Evolutionary conservation across 1,284 basidiomycete genomes (phyloP).

Genomic region (Cerioporus squamosus): DNA sequence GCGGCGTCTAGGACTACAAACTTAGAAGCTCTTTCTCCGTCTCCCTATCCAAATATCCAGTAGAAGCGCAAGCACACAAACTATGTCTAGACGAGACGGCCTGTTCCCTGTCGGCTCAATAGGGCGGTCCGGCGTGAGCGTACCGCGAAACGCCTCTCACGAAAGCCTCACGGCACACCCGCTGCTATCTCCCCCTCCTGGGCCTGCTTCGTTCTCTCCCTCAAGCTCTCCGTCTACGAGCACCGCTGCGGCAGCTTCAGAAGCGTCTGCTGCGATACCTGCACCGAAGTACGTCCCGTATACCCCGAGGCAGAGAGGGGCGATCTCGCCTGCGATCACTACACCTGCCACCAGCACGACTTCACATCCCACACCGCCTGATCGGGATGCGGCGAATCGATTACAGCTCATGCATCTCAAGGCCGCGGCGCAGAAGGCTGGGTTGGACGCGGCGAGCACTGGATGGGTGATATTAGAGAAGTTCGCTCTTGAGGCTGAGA

Average conservation of each 20-base stretch:
- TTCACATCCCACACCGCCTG: constrained; percentile 38
- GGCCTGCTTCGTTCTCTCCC: constrained; percentile 27
- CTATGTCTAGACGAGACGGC: constrained; percentile 34
- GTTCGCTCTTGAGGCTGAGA: constrained; percentile 68
- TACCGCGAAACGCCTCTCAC: constrained; percentile 53
- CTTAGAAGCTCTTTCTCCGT: neutral
- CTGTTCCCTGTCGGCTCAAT: constrained; percentile 58
- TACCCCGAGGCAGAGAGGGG: constrained; percentile 57
- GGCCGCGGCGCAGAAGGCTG: constrained; percentile 77
- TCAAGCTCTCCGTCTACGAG: constrained; percentile 20
- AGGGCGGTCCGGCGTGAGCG: constrained; percentile 48
- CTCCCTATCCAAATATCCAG: neutral
- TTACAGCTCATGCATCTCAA: constrained; percentile 83
- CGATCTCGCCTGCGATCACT: constrained; percentile 55
- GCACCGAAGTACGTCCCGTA: constrained; percentile 55
- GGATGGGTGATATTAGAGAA: constrained; percentile 88
- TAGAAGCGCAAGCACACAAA: neutral
- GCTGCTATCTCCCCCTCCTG: constrained; percentile 52
- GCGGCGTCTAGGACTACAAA: too few species aligned
- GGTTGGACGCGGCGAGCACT: constrained; percentile 69
- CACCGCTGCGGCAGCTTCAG: constrained; percentile 2
- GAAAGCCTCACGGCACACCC: constrained; percentile 67
- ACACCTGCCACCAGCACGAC: constrained; percentile 53
- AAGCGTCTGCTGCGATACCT: constrained; percentile 5
- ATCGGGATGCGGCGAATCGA: constrained; percentile 65